Conservation (phyloP, 2,329 filamentous ascomycete species). For the Cyphellophora attinorum region DNA sequence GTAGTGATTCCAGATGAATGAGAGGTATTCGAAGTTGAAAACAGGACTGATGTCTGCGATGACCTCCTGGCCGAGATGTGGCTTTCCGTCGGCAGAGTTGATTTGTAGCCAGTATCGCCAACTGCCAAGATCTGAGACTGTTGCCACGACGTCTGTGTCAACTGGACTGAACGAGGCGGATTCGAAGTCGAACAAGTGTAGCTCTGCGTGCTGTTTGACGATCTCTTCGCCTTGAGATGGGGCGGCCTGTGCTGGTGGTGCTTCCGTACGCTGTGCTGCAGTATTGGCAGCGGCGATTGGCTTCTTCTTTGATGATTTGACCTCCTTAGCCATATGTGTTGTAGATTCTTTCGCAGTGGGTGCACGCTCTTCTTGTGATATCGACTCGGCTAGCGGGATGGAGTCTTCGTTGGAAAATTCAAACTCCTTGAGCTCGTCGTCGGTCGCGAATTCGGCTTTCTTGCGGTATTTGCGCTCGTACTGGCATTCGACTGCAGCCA, state of each 20-base stretch:
- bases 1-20: constrained; percentile 98
- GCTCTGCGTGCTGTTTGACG: constrained; percentile 65
- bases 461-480: constrained; percentile 93
- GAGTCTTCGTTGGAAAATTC: constrained; percentile 58
- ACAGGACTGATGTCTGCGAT: constrained; percentile 91
- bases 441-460: constrained; percentile 68
- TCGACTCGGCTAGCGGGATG: constrained; percentile 51
- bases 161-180: constrained; percentile 77
- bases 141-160: constrained; percentile 63
- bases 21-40: constrained; percentile 98
- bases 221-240: constrained; percentile 66
- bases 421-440: constrained; percentile 72
- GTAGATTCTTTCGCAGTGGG: constrained; percentile 32
- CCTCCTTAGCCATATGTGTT: constrained; percentile 34
- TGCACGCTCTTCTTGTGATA: constrained; percentile 36
- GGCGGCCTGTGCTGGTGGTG: constrained; percentile 49
- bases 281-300: constrained; percentile 22
- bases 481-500: constrained; percentile 82
- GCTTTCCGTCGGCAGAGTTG: constrained; percentile 56
- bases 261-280: constrained; percentile 35
- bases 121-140: constrained; percentile 73
- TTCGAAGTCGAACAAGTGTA: constrained; percentile 88
- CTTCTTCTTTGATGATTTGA: constrained; percentile 31
- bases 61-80: constrained; percentile 81
- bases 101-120: constrained; percentile 98